phyloP scores from a whole-genome alignment of 768 basidiomycete genomes.

The Kwoniella sp. region DNA sequence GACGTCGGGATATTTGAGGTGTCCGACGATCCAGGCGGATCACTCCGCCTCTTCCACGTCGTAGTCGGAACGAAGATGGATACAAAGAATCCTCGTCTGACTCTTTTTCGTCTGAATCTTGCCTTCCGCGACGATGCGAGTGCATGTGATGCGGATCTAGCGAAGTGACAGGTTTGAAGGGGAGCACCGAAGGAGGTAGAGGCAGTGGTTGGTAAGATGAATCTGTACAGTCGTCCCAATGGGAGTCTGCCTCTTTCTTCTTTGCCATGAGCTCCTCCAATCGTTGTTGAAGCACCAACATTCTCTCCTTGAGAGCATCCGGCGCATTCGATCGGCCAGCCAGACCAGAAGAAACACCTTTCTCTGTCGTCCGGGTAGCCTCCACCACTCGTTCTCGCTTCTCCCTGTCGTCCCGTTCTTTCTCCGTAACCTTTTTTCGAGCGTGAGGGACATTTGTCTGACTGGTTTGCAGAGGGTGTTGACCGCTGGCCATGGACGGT shows the following conservation, averaged over 20 bases:
- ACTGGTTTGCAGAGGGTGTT: constrained; percentile 14
- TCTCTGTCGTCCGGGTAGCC: constrained; percentile 22
- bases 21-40: constrained; percentile 71
- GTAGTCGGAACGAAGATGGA: constrained; percentile 64
- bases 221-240: constrained; percentile 86
- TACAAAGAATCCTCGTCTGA: constrained; percentile 48
- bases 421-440: constrained; percentile 33
- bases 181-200: constrained; percentile 60
- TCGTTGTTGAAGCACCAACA: constrained; percentile 63
- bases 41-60: constrained; percentile 81
- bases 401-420: constrained; percentile 49
- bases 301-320: constrained; percentile 61
- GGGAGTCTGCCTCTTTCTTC: constrained; percentile 72
- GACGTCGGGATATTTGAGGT: constrained; percentile 21
- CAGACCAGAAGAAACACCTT: constrained; percentile 16
- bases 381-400: constrained; percentile 41
- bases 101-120: constrained; percentile 22
- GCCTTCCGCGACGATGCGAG: constrained; percentile 9
- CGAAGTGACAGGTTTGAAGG: constrained; percentile 44
- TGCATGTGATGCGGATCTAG: constrained; percentile 58
- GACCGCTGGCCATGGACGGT: constrained; percentile 59
- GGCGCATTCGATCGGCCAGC: constrained; percentile 56
- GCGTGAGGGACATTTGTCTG: constrained; percentile 30
- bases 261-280: constrained; percentile 66
- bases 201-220: constrained; percentile 69